These are phyloP conservation scores for Rheum nobile DNA, from an alignment of 148 eudicot genomes.

Conservation along the genomic window DNA sequence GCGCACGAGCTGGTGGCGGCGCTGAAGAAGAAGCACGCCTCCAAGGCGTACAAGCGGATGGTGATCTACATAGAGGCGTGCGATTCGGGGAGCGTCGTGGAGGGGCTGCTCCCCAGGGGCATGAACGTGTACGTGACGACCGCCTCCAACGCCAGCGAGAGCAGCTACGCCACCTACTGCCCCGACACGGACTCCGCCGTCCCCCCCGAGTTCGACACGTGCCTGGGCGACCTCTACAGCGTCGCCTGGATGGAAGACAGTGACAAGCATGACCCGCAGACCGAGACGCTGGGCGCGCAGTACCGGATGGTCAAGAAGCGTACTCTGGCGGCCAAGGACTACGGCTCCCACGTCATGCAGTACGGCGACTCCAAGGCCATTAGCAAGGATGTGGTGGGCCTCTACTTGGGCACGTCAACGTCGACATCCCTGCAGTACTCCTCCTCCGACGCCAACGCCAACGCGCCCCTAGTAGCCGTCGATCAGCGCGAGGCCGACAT, in stretches of 20 bases:
- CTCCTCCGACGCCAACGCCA: too few species aligned
- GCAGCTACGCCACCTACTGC: constrained; percentile 75
- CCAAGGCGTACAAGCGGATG: constrained; percentile 21
- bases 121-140: constrained; percentile 66
- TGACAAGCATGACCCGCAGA: constrained; percentile 12
- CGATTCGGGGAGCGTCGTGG: constrained; percentile 82
- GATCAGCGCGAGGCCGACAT: constrained; percentile 31
- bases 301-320: constrained; percentile 16
- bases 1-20: constrained; percentile 26
- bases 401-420: constrained; percentile 5
- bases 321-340: neutral
- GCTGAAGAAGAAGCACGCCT: constrained; percentile 12
- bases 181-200: constrained; percentile 31
- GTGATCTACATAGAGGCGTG: constrained; percentile 80
- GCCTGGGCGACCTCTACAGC: constrained; percentile 48
- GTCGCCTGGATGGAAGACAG: constrained; percentile 27
- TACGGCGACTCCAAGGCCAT: constrained; percentile 19
- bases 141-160: constrained; percentile 59
- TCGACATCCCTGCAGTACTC: neutral
- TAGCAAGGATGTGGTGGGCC: constrained; percentile 1
- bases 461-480: constrained; percentile 1
- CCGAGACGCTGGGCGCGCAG: constrained; percentile 21
- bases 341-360: constrained; percentile 25
- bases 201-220: constrained; percentile 48
- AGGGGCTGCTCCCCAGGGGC: constrained; percentile 62